Conservation (phyloP, 2,329 filamentous ascomycete species). For the Trichoderma sp. region DNA sequence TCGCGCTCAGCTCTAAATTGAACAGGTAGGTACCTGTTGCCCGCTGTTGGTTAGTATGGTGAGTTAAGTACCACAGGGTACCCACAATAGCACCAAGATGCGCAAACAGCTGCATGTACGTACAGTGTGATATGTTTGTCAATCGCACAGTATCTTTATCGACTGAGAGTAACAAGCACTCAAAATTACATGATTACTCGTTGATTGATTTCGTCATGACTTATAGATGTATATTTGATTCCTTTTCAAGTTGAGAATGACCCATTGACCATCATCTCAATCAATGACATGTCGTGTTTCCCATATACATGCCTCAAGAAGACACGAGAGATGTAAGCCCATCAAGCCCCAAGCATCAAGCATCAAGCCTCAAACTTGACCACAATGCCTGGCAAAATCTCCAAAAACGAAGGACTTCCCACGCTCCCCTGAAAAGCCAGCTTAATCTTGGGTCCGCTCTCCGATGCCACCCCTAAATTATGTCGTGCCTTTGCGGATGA, state of each 20-base stretch:
- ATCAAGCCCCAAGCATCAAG: background rate
- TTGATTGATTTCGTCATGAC: too few species aligned
- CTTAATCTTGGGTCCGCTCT: slow-evolving; percentile 16
- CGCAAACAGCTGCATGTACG: background rate
- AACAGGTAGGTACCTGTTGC: background rate
- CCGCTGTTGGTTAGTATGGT: background rate
- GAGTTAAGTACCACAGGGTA: background rate
- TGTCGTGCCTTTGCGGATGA: slow-evolving; percentile 17
- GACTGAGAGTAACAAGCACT: too few species aligned
- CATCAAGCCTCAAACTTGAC: slow-evolving; percentile 24
- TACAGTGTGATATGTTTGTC: background rate
- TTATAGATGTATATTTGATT: too few species aligned
- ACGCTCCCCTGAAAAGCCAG: slow-evolving; percentile 23
- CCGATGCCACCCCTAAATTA: slow-evolving; percentile 4
- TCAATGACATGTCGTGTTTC: too few species aligned
- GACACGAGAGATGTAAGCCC: too few species aligned
- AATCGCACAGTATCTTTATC: background rate
- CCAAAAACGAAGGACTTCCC: slow-evolving; percentile 24
- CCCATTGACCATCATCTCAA: too few species aligned
- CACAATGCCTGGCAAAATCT: slow-evolving; percentile 26
- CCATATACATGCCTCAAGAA: too few species aligned
- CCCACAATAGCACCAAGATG: background rate
- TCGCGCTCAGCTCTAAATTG: background rate
- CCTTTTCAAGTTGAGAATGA: too few species aligned
- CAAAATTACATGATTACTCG: too few species aligned